Conservation (phyloP, 2,329 filamentous ascomycete genomes). For the Coleophoma crateriformis region DNA sequence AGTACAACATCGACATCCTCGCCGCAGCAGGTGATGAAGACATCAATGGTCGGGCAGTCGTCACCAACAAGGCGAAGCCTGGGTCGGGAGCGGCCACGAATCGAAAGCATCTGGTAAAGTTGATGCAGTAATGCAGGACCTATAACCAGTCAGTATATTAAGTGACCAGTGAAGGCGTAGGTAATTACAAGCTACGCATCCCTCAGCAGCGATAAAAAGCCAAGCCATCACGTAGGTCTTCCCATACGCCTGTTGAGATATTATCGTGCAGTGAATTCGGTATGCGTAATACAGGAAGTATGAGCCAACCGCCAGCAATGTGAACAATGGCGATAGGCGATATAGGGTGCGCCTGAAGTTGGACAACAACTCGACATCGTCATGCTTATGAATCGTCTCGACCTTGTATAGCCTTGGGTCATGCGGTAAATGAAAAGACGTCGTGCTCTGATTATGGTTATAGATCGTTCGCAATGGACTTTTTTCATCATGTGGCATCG, state of each 20-base stretch:
- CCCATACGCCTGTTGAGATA: conserved; percentile 37
- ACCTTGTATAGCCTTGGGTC: conserved; percentile 7
- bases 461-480: neutral
- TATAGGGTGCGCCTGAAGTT: conserved; percentile 14
- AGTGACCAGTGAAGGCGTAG: neutral
- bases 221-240: conserved; percentile 44
- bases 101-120: conserved; percentile 49
- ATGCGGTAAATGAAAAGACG: conserved; percentile 4
- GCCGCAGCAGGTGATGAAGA: conserved; percentile 52
- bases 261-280: conserved; percentile 46
- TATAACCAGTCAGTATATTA: conserved; percentile 25
- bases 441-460: neutral
- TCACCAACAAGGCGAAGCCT: conserved; percentile 45
- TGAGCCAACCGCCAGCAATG: conserved; percentile 10
- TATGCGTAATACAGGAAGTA: conserved; percentile 40
- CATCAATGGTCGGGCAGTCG: conserved; percentile 47
- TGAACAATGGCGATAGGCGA: conserved; percentile 16
- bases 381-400: conserved; percentile 13
- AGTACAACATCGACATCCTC: conserved; percentile 51
- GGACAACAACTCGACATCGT: conserved; percentile 12
- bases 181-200: conserved; percentile 35
- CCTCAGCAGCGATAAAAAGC: conserved; percentile 51
- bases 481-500: no score
- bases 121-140: conserved; percentile 52
- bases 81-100: conserved; percentile 47